Evolutionary conservation across 176 grass and related monocot genomes (phyloP).

Genomic region (Ampelocalamus luodianensis): DNA sequence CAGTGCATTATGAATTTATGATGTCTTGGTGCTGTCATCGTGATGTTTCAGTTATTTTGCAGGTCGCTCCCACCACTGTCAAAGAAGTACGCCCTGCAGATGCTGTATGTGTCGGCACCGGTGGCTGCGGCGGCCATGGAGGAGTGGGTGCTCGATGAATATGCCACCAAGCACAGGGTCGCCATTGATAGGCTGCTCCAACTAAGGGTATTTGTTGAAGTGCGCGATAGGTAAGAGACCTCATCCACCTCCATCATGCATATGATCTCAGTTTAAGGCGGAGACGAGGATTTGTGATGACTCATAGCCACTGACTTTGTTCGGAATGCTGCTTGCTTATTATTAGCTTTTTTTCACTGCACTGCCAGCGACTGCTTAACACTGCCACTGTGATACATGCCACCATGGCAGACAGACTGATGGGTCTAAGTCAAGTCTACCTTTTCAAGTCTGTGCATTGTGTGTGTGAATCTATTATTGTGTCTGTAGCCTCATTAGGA

Average conservation of each 20-base stretch:
- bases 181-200: conserved; percentile 84
- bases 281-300: background rate
- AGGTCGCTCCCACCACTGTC: conserved; percentile 84
- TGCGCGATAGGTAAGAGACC: conserved; percentile 64
- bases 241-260: background rate
- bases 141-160: conserved; percentile 83
- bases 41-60: background rate
- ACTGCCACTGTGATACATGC: background rate
- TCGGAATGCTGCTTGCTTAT: background rate
- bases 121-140: conserved; percentile 68
- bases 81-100: conserved; percentile 88
- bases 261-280: conserved; percentile 17
- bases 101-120: conserved; percentile 63
- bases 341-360: background rate
- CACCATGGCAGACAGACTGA: background rate
- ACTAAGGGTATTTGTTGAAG: conserved; percentile 81
- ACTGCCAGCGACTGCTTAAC: background rate
- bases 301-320: background rate
- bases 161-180: conserved; percentile 77
- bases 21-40: background rate
- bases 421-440: background rate
- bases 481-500: background rate
- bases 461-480: background rate
- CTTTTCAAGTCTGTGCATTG: background rate
- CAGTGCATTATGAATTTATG: conserved; percentile 1